Percentiles rank a stretch among this genome's conserved stretches.
These are phyloP conservation scores for Chaetomiaceae sp. DNA, from an alignment of 2,329 filamentous ascomycete genomes.

Conservation along the genomic window DNA sequence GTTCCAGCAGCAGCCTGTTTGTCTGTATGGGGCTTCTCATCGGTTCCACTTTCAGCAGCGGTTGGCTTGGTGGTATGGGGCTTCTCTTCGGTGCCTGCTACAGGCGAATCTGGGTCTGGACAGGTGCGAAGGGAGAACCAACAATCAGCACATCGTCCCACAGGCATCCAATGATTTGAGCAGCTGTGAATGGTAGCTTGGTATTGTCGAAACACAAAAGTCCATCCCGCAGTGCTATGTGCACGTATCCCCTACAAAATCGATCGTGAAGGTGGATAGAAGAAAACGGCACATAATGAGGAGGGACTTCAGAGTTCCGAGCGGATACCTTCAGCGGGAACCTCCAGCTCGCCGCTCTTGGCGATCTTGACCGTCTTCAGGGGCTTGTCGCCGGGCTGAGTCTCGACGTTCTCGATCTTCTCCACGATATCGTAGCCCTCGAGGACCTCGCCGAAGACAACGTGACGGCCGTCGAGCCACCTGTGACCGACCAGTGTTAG, in stretches of 20 bases:
- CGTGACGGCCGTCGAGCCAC: conserved; percentile 79
- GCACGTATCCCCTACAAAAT: neutral
- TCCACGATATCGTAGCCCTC: conserved; percentile 78
- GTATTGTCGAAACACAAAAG: conserved; percentile 6
- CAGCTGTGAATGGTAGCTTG: neutral
- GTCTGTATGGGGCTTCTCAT: conserved; percentile 31
- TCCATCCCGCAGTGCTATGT: neutral
- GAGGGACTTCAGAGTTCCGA: conserved; percentile 63
- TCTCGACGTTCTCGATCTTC: conserved; percentile 68
- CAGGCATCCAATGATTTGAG: neutral
- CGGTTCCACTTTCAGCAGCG: conserved; percentile 17
- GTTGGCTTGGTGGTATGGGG: conserved; percentile 32
- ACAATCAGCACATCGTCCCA: conserved; percentile 29
- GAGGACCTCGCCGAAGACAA: conserved; percentile 83
- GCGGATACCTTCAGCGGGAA: conserved; percentile 88
- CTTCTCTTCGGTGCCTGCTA: conserved; percentile 34
- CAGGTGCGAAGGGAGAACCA: conserved; percentile 25
- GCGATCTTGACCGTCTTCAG: conserved; percentile 63
- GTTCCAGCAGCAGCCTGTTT: conserved; percentile 26
- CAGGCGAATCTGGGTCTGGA: conserved; percentile 26
- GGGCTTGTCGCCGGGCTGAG: conserved; percentile 62
- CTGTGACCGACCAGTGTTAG: conserved; percentile 32
- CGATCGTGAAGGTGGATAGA: neutral
- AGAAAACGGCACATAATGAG: conserved; percentile 17
- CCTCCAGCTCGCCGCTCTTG: conserved; percentile 78